These are phyloP conservation scores for Pythium guiyangense DNA, from an alignment of 352 stramenopile species.

Conservation along the genomic window DNA sequence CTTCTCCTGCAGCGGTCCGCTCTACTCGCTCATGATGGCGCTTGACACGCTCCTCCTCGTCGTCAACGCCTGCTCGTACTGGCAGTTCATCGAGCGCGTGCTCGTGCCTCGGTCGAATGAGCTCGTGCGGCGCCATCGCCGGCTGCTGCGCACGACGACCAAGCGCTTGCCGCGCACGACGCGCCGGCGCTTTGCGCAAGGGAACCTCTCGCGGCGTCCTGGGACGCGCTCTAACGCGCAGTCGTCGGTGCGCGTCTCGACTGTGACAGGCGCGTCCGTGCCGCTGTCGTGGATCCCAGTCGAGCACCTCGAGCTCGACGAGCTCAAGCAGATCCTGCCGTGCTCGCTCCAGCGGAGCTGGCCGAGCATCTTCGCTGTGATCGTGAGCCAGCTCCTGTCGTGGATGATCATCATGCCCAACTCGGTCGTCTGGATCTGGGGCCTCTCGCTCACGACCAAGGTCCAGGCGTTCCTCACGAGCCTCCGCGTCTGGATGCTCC, in stretches of 20 bases:
- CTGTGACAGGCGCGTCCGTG: background rate
- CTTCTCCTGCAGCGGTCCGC: conserved; percentile 18
- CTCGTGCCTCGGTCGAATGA: conserved; percentile 14
- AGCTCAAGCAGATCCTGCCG: conserved; percentile 11
- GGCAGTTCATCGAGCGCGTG: conserved; percentile 13
- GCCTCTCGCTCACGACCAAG: conserved; percentile 21
- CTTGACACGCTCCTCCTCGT: conserved; percentile 19
- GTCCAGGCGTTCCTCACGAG: conserved; percentile 43
- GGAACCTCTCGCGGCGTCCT: background rate
- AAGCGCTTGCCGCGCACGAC: conserved; percentile 5
- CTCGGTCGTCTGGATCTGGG: conserved; percentile 44
- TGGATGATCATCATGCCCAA: conserved; percentile 58
- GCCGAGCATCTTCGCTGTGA: conserved; percentile 22
- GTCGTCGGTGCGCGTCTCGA: background rate
- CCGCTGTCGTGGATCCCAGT: conserved; percentile 13
- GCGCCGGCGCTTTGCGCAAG: conserved; percentile 5
- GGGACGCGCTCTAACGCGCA: background rate
- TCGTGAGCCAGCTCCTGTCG: conserved; percentile 32
- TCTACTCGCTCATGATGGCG: conserved; percentile 25
- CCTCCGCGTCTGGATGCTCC: conserved; percentile 31
- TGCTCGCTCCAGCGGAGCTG: conserved; percentile 43
- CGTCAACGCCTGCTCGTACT: conserved; percentile 15
- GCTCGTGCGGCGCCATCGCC: conserved; percentile 9
- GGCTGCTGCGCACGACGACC: conserved; percentile 2
- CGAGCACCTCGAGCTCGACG: conserved; percentile 9